A percentile compares a stretch with the other conserved stretches of the same genome.
Conservation (phyloP, 495 filamentous ascomycete genomes). For the Tuber magnatum region DNA sequence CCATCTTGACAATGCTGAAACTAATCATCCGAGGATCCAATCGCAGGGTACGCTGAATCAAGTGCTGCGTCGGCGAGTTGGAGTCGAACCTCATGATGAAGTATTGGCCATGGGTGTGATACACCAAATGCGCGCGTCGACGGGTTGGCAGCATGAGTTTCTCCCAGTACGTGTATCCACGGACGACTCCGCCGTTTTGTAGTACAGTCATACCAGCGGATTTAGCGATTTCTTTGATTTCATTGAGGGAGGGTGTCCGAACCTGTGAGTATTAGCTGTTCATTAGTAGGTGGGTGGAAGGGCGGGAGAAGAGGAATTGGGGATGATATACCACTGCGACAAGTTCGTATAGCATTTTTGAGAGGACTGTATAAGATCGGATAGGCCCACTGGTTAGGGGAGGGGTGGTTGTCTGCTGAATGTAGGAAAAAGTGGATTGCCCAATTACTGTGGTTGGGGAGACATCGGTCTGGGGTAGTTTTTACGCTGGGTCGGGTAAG, state of each 20-base stretch:
- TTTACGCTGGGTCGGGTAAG: neutral
- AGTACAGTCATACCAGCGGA: constrained; percentile 79
- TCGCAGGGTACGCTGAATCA: constrained; percentile 64
- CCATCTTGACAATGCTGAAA: constrained; percentile 78
- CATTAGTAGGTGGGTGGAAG: neutral
- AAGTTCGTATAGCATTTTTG: constrained; percentile 88
- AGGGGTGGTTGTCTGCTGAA: neutral
- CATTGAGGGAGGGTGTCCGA: constrained; percentile 74
- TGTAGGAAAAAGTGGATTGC: neutral
- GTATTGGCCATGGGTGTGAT: constrained; percentile 79
- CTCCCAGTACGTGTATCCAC: constrained; percentile 91
- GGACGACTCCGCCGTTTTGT: constrained; percentile 77
- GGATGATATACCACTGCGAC: constrained; percentile 74
- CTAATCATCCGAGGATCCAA: constrained; percentile 87
- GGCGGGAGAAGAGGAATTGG: neutral
- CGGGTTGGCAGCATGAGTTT: constrained; percentile 71
- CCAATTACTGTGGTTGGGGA: neutral
- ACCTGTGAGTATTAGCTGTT: constrained; percentile 52
- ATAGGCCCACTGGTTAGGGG: neutral
- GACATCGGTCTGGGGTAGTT: neutral
- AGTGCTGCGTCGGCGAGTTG: constrained; percentile 59
- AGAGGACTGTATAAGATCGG: neutral
- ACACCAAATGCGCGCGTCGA: constrained; percentile 66
- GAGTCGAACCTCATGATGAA: constrained; percentile 96
- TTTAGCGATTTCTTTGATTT: constrained; percentile 94